Percentiles rank a stretch among this genome's conserved stretches.
phyloP scores from a whole-genome alignment of 768 basidiomycete genomes.

The Collybia sp. region DNA sequence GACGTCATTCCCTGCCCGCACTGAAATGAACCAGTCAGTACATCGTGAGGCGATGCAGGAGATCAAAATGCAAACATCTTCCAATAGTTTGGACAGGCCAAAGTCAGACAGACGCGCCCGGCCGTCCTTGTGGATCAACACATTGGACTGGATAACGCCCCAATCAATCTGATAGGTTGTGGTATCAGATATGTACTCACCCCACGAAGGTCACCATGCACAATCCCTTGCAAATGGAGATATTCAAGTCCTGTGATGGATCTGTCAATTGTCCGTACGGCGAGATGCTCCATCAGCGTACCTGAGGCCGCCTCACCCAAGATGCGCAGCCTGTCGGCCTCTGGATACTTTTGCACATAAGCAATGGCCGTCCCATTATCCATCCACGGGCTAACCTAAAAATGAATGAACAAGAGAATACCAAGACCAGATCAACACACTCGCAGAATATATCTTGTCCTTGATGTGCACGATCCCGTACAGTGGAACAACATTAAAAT shows the following conservation, averaged over 20 bases:
- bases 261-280: not conserved
- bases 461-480: constrained; percentile 33
- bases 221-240: constrained; percentile 29
- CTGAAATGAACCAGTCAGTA: constrained; percentile 8
- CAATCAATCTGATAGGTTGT: not conserved
- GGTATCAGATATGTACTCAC: constrained; percentile 16
- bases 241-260: constrained; percentile 33
- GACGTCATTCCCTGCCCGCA: constrained; percentile 21
- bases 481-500: constrained; percentile 32
- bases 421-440: constrained; percentile 3
- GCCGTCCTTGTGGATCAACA: constrained; percentile 34
- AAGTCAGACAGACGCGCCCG: constrained; percentile 40
- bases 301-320: constrained; percentile 33
- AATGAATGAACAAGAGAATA: constrained; percentile 1
- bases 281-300: constrained; percentile 7
- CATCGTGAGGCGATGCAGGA: not conserved
- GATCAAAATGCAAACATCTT: constrained; percentile 23
- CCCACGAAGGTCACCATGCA: constrained; percentile 38
- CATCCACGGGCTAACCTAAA: constrained; percentile 43
- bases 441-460: constrained; percentile 27
- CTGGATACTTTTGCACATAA: constrained; percentile 25
- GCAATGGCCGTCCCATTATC: constrained; percentile 32
- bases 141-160: constrained; percentile 29
- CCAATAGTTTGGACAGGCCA: constrained; percentile 33
- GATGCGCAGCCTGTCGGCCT: constrained; percentile 30